A percentile compares a stretch with the other conserved stretches of the same genome.
Conservation (phyloP, 768 basidiomycete species). For the Podaxis sp. region DNA sequence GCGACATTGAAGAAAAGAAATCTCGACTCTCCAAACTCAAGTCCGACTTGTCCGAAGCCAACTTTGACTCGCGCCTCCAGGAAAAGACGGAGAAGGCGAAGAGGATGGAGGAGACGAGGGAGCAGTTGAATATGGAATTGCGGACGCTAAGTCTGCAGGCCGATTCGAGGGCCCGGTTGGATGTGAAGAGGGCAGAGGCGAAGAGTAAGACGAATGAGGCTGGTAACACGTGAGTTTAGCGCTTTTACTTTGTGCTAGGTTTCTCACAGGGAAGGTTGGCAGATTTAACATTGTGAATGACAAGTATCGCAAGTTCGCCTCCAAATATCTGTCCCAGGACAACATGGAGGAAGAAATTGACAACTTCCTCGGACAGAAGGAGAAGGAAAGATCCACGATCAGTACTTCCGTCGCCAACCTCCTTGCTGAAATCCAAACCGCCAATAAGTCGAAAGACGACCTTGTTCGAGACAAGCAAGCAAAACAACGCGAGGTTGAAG, state of each 20-base stretch:
- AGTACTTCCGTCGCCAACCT: conserved; percentile 26
- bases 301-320: conserved; percentile 67
- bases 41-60: conserved; percentile 52
- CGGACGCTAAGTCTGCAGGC: conserved; percentile 73
- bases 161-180: conserved; percentile 75
- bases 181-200: conserved; percentile 68
- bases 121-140: conserved; percentile 69
- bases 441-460: conserved; percentile 37
- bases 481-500: conserved; percentile 11
- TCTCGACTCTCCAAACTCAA: conserved; percentile 58
- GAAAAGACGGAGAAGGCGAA: conserved; percentile 56
- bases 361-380: conserved; percentile 53
- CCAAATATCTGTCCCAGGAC: conserved; percentile 53
- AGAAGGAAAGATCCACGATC: conserved; percentile 52
- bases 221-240: conserved; percentile 55
- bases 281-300: conserved; percentile 64
- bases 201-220: conserved; percentile 66
- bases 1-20: conserved; percentile 71
- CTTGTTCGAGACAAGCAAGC: conserved; percentile 4
- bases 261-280: not conserved
- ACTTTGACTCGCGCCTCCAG: conserved; percentile 61
- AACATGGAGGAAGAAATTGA: conserved; percentile 77
- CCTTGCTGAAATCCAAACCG: conserved; percentile 33
- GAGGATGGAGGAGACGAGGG: conserved; percentile 64
- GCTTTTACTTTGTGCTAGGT: not conserved